A percentile compares a stretch with the other conserved stretches of the same genome.
Evolutionary conservation across 768 basidiomycete genomes (phyloP).

Genomic region (Rhodosporidiobolus odoratus): DNA sequence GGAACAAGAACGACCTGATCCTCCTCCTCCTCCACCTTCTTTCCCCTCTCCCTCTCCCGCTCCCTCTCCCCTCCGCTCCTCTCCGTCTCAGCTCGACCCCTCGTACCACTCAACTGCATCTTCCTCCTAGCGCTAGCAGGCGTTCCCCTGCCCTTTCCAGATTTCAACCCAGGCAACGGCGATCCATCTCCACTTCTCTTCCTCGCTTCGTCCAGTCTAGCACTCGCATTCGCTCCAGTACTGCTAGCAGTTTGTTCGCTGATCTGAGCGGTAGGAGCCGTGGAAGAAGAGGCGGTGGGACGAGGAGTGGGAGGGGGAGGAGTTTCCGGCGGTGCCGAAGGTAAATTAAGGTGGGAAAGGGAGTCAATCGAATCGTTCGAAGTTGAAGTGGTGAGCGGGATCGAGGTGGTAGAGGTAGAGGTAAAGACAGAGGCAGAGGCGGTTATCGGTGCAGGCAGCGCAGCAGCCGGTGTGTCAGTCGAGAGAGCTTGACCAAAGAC

Average conservation of each 20-base stretch:
- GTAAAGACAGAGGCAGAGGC: background rate
- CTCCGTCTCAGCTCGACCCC: background rate
- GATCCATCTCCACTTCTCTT: background rate
- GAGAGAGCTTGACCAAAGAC: conserved; percentile 11
- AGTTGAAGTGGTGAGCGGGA: background rate
- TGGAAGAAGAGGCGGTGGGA: too few relatives aligned
- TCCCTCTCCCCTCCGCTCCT: background rate
- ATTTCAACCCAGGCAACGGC: background rate
- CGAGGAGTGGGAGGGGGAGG: too few relatives aligned
- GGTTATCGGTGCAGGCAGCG: background rate
- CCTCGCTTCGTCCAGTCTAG: background rate
- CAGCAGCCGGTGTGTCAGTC: background rate
- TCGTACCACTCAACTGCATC: too few relatives aligned
- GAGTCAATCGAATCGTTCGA: background rate
- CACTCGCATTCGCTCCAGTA: too few relatives aligned
- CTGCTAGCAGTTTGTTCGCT: too few relatives aligned
- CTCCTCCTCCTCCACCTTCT: background rate
- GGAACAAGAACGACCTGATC: background rate
- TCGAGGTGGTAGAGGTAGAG: background rate
- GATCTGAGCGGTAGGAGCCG: too few relatives aligned
- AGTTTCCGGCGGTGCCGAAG: too few relatives aligned
- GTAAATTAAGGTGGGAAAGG: background rate
- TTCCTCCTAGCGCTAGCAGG: background rate
- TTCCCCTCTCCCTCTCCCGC: background rate
- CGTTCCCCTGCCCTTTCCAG: background rate